phyloP scores from a whole-genome alignment of 225 moss, liverwort and hornwort species.

The Polytrichum commune region DNA sequence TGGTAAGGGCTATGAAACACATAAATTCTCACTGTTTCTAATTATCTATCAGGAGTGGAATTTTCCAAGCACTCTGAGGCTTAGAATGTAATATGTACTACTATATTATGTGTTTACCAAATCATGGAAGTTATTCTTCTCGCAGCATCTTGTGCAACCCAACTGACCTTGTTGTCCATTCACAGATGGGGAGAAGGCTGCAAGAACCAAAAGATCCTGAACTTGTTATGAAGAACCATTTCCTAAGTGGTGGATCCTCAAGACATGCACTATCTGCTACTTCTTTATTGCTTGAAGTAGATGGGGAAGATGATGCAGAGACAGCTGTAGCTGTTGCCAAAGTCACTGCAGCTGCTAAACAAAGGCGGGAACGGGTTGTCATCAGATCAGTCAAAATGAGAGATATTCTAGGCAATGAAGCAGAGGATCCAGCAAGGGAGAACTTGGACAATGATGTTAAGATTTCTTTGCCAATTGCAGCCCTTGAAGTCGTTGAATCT shows the following conservation, averaged over 20 bases:
- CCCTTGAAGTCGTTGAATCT: background rate
- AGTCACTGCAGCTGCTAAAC: conserved; percentile 61
- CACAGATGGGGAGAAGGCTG: conserved; percentile 26
- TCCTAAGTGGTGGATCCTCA: conserved; percentile 22
- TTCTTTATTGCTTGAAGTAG: conserved; percentile 45
- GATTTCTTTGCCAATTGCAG: background rate
- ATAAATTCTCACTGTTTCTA: too few relatives aligned
- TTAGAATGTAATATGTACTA: too few relatives aligned
- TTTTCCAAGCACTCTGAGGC: too few relatives aligned
- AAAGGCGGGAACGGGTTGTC: conserved; percentile 61
- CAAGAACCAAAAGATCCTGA: conserved; percentile 16
- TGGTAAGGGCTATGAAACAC: too few relatives aligned
- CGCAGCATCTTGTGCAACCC: background rate
- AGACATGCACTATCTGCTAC: conserved; percentile 21
- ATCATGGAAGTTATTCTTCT: too few relatives aligned
- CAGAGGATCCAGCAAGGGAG: conserved; percentile 8
- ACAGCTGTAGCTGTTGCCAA: conserved; percentile 58
- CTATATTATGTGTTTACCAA: too few relatives aligned
- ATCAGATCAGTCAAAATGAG: conserved; percentile 30
- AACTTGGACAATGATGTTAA: background rate
- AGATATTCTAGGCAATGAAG: background rate
- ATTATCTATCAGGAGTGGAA: too few relatives aligned
- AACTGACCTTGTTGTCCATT: conserved; percentile 15
- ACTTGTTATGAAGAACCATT: conserved; percentile 29
- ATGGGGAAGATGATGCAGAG: conserved; percentile 59